phyloP scores from a whole-genome alignment of 495 filamentous ascomycete genomes.

The Trichocladium uniseriatum region DNA sequence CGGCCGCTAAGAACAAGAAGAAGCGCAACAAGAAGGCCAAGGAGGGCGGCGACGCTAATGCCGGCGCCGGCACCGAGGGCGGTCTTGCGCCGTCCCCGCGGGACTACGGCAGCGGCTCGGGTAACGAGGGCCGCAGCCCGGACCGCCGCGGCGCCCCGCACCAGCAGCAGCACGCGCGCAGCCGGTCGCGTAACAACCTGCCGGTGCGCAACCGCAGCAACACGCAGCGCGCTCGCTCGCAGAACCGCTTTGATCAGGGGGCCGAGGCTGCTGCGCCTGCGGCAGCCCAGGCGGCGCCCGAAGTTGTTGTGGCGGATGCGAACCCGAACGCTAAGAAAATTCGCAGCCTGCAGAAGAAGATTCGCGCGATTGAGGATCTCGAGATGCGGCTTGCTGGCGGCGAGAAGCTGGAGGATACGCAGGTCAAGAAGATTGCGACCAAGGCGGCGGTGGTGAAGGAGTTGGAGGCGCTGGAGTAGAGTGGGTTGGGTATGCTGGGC shows the following conservation, averaged over 20 bases:
- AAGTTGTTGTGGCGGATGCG: slow-evolving; percentile 26
- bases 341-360: slow-evolving; percentile 85
- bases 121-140: slow-evolving; percentile 52
- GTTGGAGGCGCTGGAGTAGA: slow-evolving; percentile 45
- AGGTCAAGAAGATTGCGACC: slow-evolving; percentile 95
- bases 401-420: slow-evolving; percentile 95
- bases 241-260: slow-evolving; percentile 31
- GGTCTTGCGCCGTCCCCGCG: slow-evolving; percentile 36
- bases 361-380: slow-evolving; percentile 92
- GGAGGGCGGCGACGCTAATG: slow-evolving; percentile 47
- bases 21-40: slow-evolving; percentile 94
- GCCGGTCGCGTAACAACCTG: background rate
- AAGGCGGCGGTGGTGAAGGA: slow-evolving; percentile 76
- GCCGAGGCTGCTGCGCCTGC: slow-evolving; percentile 36
- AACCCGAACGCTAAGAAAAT: slow-evolving; percentile 72
- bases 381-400: slow-evolving; percentile 91
- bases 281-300: background rate
- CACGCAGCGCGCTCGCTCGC: slow-evolving; percentile 31
- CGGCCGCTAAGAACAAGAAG: slow-evolving; percentile 96
- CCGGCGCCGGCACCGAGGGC: slow-evolving; percentile 18
- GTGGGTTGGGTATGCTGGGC: background rate
- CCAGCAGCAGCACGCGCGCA: slow-evolving; percentile 5
- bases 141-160: slow-evolving; percentile 45
- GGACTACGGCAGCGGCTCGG: slow-evolving; percentile 29
- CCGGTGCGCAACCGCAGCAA: slow-evolving; percentile 34